These are phyloP conservation scores for Aspergillus sp. DNA, from an alignment of 2,329 filamentous ascomycete species.

Conservation along the genomic window DNA sequence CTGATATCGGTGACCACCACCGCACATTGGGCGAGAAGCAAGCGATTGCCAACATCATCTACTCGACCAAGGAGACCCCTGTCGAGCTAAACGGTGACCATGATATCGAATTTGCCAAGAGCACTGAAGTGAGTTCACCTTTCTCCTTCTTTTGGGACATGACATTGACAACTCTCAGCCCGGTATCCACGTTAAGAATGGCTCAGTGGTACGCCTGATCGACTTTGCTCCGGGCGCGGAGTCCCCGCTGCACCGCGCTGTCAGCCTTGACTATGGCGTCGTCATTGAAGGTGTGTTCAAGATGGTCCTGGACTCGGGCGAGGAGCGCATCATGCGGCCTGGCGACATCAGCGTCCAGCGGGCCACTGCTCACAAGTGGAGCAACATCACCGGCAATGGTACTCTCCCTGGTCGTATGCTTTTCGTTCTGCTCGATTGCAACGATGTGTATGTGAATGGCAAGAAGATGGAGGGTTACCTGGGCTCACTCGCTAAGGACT, in stretches of 20 bases:
- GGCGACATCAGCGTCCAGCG: slow-evolving; percentile 5
- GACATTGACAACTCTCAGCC: not conserved
- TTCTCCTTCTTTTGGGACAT: not conserved
- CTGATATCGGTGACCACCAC: slow-evolving; percentile 1
- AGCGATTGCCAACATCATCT: not conserved
- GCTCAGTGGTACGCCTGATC: not conserved
- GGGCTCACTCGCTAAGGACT: not conserved
- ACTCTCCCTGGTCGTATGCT: not conserved
- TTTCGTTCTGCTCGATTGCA: not conserved
- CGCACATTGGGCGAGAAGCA: not conserved
- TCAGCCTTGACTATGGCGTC: slow-evolving; percentile 1
- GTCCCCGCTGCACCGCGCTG: slow-evolving; percentile 4
- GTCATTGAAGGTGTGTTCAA: slow-evolving; percentile 6
- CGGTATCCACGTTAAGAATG: not conserved
- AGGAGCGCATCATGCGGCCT: slow-evolving; percentile 4
- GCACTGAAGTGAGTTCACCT: not conserved
- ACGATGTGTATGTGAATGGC: not conserved
- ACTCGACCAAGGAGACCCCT: not conserved
- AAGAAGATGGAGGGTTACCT: not conserved
- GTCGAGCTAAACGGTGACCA: slow-evolving; percentile 1
- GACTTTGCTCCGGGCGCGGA: slow-evolving; percentile 3
- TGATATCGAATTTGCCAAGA: not conserved
- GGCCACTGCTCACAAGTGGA: slow-evolving; percentile 3
- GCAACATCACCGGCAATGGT: not conserved
- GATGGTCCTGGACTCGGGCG: slow-evolving; percentile 4